A percentile compares a stretch with the other conserved stretches of the same genome.
These are phyloP conservation scores for Pecoramyces ruminantium DNA, from an alignment of 192 early-diverging fungal species.

Conservation along the genomic window DNA sequence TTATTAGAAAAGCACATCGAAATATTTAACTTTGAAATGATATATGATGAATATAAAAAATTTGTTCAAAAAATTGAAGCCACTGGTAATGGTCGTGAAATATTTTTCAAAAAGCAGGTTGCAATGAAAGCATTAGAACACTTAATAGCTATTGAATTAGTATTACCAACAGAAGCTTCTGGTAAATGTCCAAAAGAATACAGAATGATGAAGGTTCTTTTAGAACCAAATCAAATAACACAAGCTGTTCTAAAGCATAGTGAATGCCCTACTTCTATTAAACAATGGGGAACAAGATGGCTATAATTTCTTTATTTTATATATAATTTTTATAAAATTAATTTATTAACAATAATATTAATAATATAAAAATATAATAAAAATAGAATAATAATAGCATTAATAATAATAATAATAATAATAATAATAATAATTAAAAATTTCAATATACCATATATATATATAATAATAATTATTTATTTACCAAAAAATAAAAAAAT, in stretches of 20 bases:
- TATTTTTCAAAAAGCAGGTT: slow-evolving; percentile 10
- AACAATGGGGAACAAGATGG: slow-evolving; percentile 35
- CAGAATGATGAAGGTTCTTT: slow-evolving; percentile 50
- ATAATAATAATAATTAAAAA: too few relatives aligned
- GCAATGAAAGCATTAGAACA: slow-evolving; percentile 59
- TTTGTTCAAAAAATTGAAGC: slow-evolving; percentile 35
- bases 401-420: too few relatives aligned
- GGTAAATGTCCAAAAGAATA: slow-evolving; percentile 68
- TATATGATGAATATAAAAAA: slow-evolving; percentile 77
- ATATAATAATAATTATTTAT: too few relatives aligned
- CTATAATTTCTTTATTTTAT: background rate
- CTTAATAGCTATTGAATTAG: slow-evolving; percentile 47
- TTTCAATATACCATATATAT: too few relatives aligned
- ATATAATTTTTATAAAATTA: too few relatives aligned
- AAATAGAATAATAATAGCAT: too few relatives aligned
- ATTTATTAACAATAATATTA: too few relatives aligned
- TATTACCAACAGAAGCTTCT: slow-evolving; percentile 28
- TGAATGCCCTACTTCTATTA: slow-evolving; percentile 42
- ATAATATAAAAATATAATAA: too few relatives aligned
- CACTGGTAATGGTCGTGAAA: slow-evolving; percentile 23
- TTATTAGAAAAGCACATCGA: slow-evolving; percentile 41
- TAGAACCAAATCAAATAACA: slow-evolving; percentile 47
- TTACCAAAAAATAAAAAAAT: too few relatives aligned
- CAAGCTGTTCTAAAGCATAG: slow-evolving; percentile 35
- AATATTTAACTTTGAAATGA: slow-evolving; percentile 85